Base-by-base conservation (phyloP, 345 rosid species). In the Turnera subulata region DNA sequence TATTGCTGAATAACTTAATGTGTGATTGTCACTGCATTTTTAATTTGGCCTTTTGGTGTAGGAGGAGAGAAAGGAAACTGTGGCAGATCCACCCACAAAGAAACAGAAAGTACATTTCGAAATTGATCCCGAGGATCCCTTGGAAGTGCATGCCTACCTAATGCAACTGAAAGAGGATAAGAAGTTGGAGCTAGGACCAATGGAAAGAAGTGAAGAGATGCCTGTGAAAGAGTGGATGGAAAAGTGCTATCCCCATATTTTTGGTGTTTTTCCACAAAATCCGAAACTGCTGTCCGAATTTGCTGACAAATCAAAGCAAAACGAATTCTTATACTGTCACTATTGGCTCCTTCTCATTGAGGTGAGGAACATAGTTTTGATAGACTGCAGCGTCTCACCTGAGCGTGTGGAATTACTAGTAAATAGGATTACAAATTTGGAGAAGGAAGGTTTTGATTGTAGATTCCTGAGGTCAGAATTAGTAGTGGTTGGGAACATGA, bases 221-320 rank as follows among this genome's bases (percentile, higher is more conserved):
- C 51, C 73, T 37, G 63, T 62, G 24, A 62, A 69, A 51, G 73
- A 69, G 50, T 69, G 62, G 73, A 69, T 62, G 73, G 68, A 69
- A 44, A 50, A 44, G 32, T 56, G 54, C 46, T 69, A 56, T 45
- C 68, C 68, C 22, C 58, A 62, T 38, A 63, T 69, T 11, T 69
- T 69, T 39, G 13, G 55, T 56, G 73, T 62, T 20, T 69, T 69
- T 33, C 68, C 73, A 0, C 73, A 69, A 51, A 48, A 63, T 54
- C 67, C 73, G 0, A 62, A 46, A n/a, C 23, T 56, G 14, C 4
- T 44, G 10, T 14, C 8, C 43, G 63, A 62, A 43, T 50, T 56
- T 12, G 13, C 54, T 17, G 59, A 50, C 14, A 37, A 56, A 33
- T 56, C 59, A 51, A 52, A 32, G 63, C 67, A 48, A 56, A 44